phyloP scores from a whole-genome alignment of 1,139 yeast genomes.

The Magnusiomyces fungicola region DNA sequence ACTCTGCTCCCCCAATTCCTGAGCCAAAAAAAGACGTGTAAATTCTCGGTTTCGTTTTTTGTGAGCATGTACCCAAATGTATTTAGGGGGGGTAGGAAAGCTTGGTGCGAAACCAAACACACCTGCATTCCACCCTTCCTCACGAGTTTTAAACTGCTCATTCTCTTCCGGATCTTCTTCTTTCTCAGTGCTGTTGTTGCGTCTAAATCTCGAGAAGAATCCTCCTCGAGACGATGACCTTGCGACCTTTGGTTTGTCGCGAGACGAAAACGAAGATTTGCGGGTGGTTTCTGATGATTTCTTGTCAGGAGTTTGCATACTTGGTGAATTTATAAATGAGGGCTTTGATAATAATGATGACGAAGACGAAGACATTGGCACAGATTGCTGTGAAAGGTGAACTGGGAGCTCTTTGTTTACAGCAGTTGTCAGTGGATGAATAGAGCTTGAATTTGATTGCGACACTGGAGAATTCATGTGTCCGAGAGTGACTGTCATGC shows the following conservation, averaged over 20 bases:
- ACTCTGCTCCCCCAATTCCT: constrained; percentile 45
- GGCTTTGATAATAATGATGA: no score
- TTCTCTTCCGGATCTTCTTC: constrained; percentile 10
- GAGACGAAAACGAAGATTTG: background rate
- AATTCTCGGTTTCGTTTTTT: constrained; percentile 33
- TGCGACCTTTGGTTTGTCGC: background rate
- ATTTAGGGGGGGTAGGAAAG: constrained; percentile 30
- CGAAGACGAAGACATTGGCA: no score
- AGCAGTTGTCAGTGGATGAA: no score
- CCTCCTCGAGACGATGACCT: constrained; percentile 3
- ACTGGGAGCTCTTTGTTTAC: no score
- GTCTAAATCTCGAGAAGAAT: constrained; percentile 5
- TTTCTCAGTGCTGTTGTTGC: background rate
- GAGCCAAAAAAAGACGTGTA: constrained; percentile 67
- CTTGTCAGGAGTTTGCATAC: no score
- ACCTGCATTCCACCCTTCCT: constrained; percentile 33
- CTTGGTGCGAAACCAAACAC: constrained; percentile 29
- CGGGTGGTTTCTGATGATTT: no score
- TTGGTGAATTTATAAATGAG: no score
- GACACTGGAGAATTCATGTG: no score
- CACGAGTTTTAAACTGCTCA: constrained; percentile 16
- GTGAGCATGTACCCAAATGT: constrained; percentile 34
- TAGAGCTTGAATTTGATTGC: no score
- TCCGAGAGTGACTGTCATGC: no score
- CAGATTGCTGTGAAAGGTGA: no score